Evolutionary conservation across 495 filamentous ascomycete species (phyloP).

Genomic region (Aspergillus baeticus): DNA sequence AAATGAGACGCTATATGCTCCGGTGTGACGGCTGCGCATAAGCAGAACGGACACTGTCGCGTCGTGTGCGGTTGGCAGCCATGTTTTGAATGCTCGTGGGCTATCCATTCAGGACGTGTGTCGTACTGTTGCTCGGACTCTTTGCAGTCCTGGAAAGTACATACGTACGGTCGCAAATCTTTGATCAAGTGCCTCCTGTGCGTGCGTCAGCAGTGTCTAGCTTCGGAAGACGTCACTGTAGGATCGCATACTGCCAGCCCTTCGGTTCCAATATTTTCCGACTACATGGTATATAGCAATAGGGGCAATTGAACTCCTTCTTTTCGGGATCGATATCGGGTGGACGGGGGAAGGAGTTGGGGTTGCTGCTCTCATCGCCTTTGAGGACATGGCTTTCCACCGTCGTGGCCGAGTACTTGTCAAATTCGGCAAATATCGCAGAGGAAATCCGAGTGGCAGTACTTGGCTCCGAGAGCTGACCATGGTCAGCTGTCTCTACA

Average conservation of each 20-base stretch:
- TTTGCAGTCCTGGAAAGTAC: neutral
- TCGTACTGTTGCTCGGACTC: neutral
- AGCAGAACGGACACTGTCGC: neutral
- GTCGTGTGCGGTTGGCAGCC: neutral
- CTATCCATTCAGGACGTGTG: neutral
- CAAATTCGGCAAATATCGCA: neutral
- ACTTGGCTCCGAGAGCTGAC: neutral
- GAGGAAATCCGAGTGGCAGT: neutral
- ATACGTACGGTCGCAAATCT: conserved; percentile 1
- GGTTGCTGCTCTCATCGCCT: neutral
- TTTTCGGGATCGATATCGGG: neutral
- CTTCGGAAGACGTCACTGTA: too few species aligned
- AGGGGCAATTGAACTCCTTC: neutral
- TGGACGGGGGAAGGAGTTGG: neutral
- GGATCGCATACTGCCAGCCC: neutral
- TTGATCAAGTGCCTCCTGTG: neutral
- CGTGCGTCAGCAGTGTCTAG: neutral
- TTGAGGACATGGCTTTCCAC: neutral
- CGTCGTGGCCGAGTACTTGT: neutral
- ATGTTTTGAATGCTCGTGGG: neutral
- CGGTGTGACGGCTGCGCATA: neutral
- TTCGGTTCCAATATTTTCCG: neutral
- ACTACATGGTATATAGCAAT: neutral
- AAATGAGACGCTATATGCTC: neutral
- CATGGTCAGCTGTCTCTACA: too few species aligned